Evolutionary conservation across 1,139 yeast species (phyloP), one percentile per base, ranked within the genome.

Genomic region (Yamadazyma diddensiae): DNA sequence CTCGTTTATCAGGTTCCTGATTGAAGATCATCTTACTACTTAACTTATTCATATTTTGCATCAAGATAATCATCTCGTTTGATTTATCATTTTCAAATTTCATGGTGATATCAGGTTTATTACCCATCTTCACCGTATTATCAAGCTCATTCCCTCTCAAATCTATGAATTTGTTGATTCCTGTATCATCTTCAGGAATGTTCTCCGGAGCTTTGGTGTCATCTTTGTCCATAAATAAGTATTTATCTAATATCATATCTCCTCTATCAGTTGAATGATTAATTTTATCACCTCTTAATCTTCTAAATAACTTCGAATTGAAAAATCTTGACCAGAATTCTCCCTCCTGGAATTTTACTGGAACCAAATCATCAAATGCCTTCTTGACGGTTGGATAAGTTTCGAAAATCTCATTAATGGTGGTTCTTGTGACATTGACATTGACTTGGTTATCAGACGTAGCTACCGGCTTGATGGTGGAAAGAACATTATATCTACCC

Each of bases 291-390:
- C 99, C 98, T 52, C 96, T 73, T 26, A 92, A 65, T 49, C 92
- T 76, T 47, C 97, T 71, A 52, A 90, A 92, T 38, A 92, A 62
- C 48, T 88, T 82, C 1, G 97, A 87, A 48, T 86, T 81, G 65
- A 92, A 92, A 52, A 92, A 94, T 41, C 97, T 68, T n/a, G 95
- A 84, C 98, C 99, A 92, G 48, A 92, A 92, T 50, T 85, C 95
- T 23, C 94, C 92, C 55, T 90, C 97, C 31, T 76, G 73, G 39
- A 92, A 71, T 42, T 82, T 81, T 2, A 46, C 50, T 0, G 98
- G 98, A 2, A 94, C 98, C 39, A 81, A 78, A 39, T 92, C 98
- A 41, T 78, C 79, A 52, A 83, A 92, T 1, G 97, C 97, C 42
- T 77, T 80, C 38, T 85, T 77, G n/a, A 92, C 94, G 22, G 90